These are phyloP conservation scores for Coniochaeta ligniaria DNA, from an alignment of 2,329 filamentous ascomycete genomes.

Conservation along the genomic window DNA sequence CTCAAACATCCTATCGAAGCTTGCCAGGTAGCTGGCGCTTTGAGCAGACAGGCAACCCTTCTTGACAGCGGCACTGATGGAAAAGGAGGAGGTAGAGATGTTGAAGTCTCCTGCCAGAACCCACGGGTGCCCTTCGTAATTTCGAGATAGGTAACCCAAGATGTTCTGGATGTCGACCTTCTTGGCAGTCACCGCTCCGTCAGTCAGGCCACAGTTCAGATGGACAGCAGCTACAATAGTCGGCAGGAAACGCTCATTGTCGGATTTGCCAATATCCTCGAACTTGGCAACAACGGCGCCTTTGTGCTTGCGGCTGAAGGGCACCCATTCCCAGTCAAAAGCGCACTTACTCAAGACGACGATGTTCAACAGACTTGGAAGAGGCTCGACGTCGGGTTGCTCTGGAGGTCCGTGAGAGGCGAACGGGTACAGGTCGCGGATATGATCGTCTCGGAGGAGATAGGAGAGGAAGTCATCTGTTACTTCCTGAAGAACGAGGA, in stretches of 20 bases:
- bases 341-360: constrained; percentile 49
- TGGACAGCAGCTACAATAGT: constrained; percentile 52
- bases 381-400: constrained; percentile 42
- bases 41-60: constrained; percentile 45
- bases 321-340: constrained; percentile 49
- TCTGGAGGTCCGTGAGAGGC: constrained; percentile 49
- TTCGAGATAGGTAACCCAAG: constrained; percentile 32
- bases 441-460: constrained; percentile 37
- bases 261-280: constrained; percentile 19
- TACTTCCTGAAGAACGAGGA: constrained; percentile 54
- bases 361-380: constrained; percentile 54
- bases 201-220: constrained; percentile 52
- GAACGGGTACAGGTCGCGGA: constrained; percentile 45
- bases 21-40: constrained; percentile 32
- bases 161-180: constrained; percentile 47
- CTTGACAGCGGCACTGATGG: constrained; percentile 44
- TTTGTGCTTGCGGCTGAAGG: constrained; percentile 50
- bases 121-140: constrained; percentile 38
- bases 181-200: constrained; percentile 50
- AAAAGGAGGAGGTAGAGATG: constrained; percentile 49
- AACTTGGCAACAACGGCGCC: constrained; percentile 43
- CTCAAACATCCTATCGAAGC: constrained; percentile 38
- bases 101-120: constrained; percentile 61
- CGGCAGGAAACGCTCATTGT: constrained; percentile 21
- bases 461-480: constrained; percentile 55